Evolutionary conservation across 2,329 filamentous ascomycete genomes (phyloP).

Genomic region (Cladophialophora exuberans): DNA sequence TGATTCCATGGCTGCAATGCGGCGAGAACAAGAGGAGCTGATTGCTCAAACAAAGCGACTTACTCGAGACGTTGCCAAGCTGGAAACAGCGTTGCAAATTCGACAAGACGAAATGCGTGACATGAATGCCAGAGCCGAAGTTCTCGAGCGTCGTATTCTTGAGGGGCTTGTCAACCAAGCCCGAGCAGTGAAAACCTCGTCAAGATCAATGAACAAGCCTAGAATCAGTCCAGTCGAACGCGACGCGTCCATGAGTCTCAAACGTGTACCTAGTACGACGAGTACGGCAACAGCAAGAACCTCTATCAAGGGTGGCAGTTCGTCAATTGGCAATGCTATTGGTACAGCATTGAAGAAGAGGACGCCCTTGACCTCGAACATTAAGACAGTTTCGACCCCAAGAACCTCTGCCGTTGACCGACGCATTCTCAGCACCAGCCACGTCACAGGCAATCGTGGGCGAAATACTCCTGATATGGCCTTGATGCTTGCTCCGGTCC

Average conservation of each 20-base stretch:
- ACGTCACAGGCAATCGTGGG: constrained; percentile 75
- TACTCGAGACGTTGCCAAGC: constrained; percentile 81
- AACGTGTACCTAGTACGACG: constrained; percentile 53
- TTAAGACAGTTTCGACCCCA: constrained; percentile 49
- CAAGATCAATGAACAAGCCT: constrained; percentile 40
- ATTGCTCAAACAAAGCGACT: constrained; percentile 77
- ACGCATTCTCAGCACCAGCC: constrained; percentile 86
- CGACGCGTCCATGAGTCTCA: constrained; percentile 55
- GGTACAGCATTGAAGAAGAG: constrained; percentile 56
- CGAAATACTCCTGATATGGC: constrained; percentile 48
- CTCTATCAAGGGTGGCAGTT: constrained; percentile 40
- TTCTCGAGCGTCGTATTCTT: constrained; percentile 86
- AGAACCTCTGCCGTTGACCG: constrained; percentile 59
- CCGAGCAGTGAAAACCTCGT: constrained; percentile 64
- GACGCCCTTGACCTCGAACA: constrained; percentile 46
- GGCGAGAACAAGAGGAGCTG: constrained; percentile 66
- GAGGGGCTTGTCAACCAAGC: constrained; percentile 97
- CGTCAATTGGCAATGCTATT: constrained; percentile 37
- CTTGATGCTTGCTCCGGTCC: constrained; percentile 34
- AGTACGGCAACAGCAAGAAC: constrained; percentile 45
- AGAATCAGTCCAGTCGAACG: constrained; percentile 29
- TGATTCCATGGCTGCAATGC: constrained; percentile 55
- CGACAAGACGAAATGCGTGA: constrained; percentile 86
- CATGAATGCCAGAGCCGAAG: constrained; percentile 88
- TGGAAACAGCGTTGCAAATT: constrained; percentile 87